Evolutionary conservation across 83 land plant species (phyloP), one percentile per base, ranked within the genome.

Genomic region (Picea abies): DNA sequence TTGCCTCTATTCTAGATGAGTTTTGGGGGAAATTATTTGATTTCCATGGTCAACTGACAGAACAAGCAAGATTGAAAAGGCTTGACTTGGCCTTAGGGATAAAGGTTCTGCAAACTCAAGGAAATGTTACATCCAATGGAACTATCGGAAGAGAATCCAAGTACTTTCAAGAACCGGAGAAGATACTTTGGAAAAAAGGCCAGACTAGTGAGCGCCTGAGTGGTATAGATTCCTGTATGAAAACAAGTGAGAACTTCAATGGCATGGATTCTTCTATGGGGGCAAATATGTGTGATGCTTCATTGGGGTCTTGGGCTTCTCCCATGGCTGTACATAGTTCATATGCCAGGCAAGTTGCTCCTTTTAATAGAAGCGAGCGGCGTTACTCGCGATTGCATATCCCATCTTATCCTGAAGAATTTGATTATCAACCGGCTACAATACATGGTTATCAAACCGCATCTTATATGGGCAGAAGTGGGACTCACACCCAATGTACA

Each of bases 1-100:
- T 94, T 61, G 90, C 98, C 76, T 85, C 85, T 4, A 79, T 89
- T 88, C 94, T 97, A 68, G 94, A 97, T 87, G 98, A 97, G 39
- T 97, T 97, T 86, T 97, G 99, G 99, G 94, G 94, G 6, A 89
- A 93, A 73, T 81, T 95, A 66, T 97, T 85, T 90, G 99, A 97
- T 75, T 90, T 88, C 82, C 98, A 97, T 88, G 99, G 99, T 14
- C 92, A 91, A 73, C 67, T 85, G 20, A 90, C 91, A 41, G 82
- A 81, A 81, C 96, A 93, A 77, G 94, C 90, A 1, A 89, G 68
- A 73, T 80, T 65, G 20, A 86, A 79, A 78, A 89, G 80, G 75
- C 22, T 90, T n/a, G 93, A 90, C 79, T 12, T 83, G 52, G 19
- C 88, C 49, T 79, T 90, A 23, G 95, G 95, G 23, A 73, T 86